Evolutionary conservation across 1,284 basidiomycete species (phyloP), one percentile per base, ranked within the genome.

Genomic region (Ustilago lituana): DNA sequence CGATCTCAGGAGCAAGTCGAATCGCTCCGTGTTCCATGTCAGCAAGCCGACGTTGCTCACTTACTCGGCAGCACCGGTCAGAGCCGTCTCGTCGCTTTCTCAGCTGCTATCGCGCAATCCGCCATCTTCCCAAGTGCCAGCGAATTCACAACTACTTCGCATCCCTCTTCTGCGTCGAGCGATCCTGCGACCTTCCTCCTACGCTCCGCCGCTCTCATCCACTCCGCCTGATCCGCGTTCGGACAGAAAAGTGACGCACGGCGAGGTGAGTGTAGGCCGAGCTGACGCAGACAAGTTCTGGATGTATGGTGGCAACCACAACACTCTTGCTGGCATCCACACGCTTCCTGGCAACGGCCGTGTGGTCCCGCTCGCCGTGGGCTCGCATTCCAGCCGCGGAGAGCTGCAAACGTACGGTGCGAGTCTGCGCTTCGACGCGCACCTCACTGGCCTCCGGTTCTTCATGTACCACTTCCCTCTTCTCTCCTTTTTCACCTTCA

Each of bases 381-480:
- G 63, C 11, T 70, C 65, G 26, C 60, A 63, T 20, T 48, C 64
- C 7, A 76, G 73, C 37, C 48, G 77, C 1, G 77, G 77, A 29
- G 77, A 74, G 58, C 48, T 81, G 41, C 79, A 81, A 56, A 74
- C 76, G 29, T 68, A 72, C 23, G 40, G 49, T 14, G 76, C 66
- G 9, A 68, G 66, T 23, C 50, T 82, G 11, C 73, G 77, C 19
- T 80, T 82, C 43, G 73, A 82, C 37, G 80, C 79, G 15, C 75
- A 74, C 31, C 53, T 82, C 10, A 69, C 71, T 1, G 80, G 80
- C 6, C 47, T 78, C 14, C 40, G 74, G 52, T 82, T 74, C 59
- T 70, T 74, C 57, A 77, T 82, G 76, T 78, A 77, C 47, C 66
- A 78, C 41, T 73, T 79, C 32, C 76, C 80, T 0, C 38, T 81